Percentiles rank a stretch among this genome's conserved stretches.
These are phyloP conservation scores for bread wheat (Triticum aestivum) DNA, from an alignment of 176 grass and related monocot species.

Conservation along the genomic window DNA sequence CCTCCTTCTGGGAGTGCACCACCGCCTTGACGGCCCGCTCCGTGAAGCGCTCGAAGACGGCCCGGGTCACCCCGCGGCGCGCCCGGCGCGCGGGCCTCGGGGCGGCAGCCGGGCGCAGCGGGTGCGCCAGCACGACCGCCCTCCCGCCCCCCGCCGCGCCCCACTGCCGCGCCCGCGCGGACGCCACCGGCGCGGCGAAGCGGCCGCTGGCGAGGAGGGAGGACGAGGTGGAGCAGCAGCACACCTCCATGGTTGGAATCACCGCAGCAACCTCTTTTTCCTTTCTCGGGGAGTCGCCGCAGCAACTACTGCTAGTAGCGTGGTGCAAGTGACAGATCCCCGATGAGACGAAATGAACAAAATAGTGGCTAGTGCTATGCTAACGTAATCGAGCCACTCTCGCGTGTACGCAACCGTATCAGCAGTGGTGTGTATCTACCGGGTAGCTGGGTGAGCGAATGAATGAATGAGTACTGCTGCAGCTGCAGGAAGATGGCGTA, in stretches of 20 bases:
- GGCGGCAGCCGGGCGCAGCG: neutral
- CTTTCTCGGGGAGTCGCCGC: too few relatives aligned
- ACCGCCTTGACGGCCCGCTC: conserved; percentile 78
- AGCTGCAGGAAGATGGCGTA: neutral
- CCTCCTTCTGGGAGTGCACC: conserved; percentile 83
- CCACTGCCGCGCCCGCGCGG: neutral
- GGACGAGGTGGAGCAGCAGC: conserved; percentile 49
- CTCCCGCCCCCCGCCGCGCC: conserved; percentile 14
- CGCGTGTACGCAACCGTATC: too few relatives aligned
- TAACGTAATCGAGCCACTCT: too few relatives aligned
- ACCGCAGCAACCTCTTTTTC: too few relatives aligned
- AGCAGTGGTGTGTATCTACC: too few relatives aligned
- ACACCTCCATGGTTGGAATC: conserved; percentile 39
- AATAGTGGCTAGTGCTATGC: too few relatives aligned
- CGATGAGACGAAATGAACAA: too few relatives aligned
- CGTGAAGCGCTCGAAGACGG: conserved; percentile 88
- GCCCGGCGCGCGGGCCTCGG: neutral
- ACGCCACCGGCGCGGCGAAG: neutral
- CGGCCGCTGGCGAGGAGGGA: neutral
- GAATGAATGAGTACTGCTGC: neutral
- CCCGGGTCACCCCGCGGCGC: conserved; percentile 31
- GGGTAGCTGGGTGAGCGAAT: too few relatives aligned
- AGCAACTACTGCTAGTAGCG: too few relatives aligned
- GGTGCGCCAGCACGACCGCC: conserved; percentile 29
- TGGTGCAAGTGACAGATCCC: too few relatives aligned